These are phyloP conservation scores for Cryphonectria naterciae DNA, from an alignment of 2,329 filamentous ascomycete species.

Conservation along the genomic window DNA sequence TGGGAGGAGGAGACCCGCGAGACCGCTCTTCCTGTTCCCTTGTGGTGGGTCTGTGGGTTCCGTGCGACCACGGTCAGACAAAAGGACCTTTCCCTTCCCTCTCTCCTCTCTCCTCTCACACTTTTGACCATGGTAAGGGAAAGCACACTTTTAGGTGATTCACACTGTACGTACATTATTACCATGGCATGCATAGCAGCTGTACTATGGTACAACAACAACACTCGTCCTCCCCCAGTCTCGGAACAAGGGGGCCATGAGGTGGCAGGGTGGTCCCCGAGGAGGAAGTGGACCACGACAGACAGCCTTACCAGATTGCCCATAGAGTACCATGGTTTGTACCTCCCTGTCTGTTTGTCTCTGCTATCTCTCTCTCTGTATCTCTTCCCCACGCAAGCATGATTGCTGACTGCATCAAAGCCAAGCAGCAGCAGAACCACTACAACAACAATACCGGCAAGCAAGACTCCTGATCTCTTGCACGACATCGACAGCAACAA, in stretches of 20 bases:
- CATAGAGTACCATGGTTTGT: background rate
- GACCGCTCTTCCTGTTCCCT: constrained; percentile 1
- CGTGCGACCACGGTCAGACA: background rate
- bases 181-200: background rate
- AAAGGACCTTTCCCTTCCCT: background rate
- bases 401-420: background rate
- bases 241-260: constrained; percentile 17
- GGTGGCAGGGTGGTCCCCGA: constrained; percentile 13
- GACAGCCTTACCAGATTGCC: constrained; percentile 9
- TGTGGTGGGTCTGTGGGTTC: constrained; percentile 1
- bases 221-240: background rate
- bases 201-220: background rate
- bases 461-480: too few species aligned
- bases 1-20: background rate
- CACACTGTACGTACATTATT: background rate
- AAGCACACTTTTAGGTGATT: background rate
- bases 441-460: background rate
- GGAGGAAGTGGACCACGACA: constrained; percentile 2
- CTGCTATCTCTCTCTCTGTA: background rate
- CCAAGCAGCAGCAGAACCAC: background rate
- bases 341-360: background rate
- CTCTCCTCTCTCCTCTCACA: background rate
- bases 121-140: too few species aligned
- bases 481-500: too few species aligned
- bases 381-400: background rate